Conservation (phyloP, 306 rosid genomes). For the Prunus mume region DNA sequence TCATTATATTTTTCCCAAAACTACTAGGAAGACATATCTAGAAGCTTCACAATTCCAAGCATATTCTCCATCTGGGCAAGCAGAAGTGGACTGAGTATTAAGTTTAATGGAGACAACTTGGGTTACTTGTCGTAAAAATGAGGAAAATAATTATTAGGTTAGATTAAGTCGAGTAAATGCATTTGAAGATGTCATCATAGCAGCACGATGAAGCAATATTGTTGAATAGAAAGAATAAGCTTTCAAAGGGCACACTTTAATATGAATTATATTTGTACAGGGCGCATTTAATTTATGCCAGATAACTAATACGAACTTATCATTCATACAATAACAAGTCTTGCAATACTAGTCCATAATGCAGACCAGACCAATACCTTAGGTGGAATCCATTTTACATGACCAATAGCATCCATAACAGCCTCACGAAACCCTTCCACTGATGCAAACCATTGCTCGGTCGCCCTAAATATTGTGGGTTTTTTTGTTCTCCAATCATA, state of each 20-base stretch:
- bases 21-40: not conserved
- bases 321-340: not conserved
- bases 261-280: not conserved
- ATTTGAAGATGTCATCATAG: not conserved
- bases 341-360: not conserved
- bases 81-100: not conserved
- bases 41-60: not conserved
- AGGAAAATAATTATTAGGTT: not conserved
- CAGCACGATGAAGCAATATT: not conserved
- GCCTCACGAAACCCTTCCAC: slow-evolving; percentile 89
- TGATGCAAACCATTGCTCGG: slow-evolving; percentile 99
- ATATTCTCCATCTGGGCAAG: not conserved
- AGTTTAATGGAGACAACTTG: not conserved
- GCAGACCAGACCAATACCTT: slow-evolving; percentile 54
- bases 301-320: not conserved
- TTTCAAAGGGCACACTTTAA: not conserved
- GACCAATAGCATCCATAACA: slow-evolving; percentile 78
- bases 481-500: slow-evolving; percentile 98
- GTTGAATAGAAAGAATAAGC: not conserved
- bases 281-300: not conserved
- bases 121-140: not conserved
- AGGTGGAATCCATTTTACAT: slow-evolving; percentile 88
- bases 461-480: slow-evolving; percentile 97
- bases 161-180: not conserved
- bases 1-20: not conserved